Evolutionary conservation across 2,329 filamentous ascomycete genomes (phyloP).

Genomic region (Alternaria novae-zelandiae): DNA sequence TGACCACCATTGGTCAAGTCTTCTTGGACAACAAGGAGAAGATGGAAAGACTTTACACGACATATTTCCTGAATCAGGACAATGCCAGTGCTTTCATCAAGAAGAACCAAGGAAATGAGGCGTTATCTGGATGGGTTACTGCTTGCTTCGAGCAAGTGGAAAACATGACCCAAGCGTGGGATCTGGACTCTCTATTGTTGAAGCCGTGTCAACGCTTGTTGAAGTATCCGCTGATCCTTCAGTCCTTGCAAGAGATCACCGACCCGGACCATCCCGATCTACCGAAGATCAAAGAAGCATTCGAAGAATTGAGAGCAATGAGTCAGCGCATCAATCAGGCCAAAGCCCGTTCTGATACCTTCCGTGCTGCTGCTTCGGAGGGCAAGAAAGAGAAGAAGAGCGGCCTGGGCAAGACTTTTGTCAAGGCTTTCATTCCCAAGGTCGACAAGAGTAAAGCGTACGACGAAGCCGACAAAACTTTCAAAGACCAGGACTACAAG

Average conservation of each 20-base stretch:
- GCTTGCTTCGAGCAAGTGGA: constrained; percentile 93
- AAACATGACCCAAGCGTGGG: constrained; percentile 92
- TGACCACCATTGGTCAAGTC: constrained; percentile 64
- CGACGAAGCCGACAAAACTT: constrained; percentile 65
- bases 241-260: constrained; percentile 79
- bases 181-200: constrained; percentile 92
- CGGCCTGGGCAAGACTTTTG: constrained; percentile 71
- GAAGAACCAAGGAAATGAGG: constrained; percentile 60
- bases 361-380: constrained; percentile 53
- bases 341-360: constrained; percentile 92
- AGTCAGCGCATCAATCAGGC: constrained; percentile 83
- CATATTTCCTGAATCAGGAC: constrained; percentile 70
- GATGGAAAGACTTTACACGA: constrained; percentile 70
- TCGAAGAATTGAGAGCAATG: constrained; percentile 70
- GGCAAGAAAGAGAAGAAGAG: constrained; percentile 46
- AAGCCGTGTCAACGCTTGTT: constrained; percentile 95
- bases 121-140: constrained; percentile 79
- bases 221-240: constrained; percentile 89
- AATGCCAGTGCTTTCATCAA: constrained; percentile 68
- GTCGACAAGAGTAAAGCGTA: constrained; percentile 83
- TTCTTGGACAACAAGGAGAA: constrained; percentile 62
- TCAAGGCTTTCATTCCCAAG: constrained; percentile 87
- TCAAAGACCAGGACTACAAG: constrained; percentile 83
- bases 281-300: constrained; percentile 71
- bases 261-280: constrained; percentile 84